A percentile compares a stretch with the other conserved stretches of the same genome.
phyloP scores from a whole-genome alignment of 805 yeast species.

The Starmerella cellae region DNA sequence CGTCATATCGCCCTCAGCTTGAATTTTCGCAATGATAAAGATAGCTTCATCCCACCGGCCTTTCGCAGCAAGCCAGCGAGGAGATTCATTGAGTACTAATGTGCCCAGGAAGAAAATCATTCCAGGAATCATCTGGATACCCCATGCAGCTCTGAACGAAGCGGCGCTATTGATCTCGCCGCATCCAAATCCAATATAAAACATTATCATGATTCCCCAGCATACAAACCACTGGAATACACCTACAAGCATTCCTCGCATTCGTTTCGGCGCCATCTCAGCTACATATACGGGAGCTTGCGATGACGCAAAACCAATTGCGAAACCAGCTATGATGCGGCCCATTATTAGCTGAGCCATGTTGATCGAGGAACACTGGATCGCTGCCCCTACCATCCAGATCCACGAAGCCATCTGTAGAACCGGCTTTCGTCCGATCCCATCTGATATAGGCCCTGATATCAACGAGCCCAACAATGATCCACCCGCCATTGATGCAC shows the following conservation, averaged over 20 bases:
- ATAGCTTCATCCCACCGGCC: constrained; percentile 38
- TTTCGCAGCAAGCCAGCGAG: constrained; percentile 36
- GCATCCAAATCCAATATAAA: constrained; percentile 41
- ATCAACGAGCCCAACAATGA: constrained; percentile 55
- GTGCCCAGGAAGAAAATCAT: constrained; percentile 35
- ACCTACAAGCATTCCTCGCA: constrained; percentile 51
- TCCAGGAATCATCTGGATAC: constrained; percentile 43
- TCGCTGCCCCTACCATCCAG: constrained; percentile 51
- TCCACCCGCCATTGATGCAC: constrained; percentile 67
- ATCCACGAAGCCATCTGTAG: constrained; percentile 41
- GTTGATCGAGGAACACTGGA: constrained; percentile 37
- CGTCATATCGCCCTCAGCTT: constrained; percentile 25
- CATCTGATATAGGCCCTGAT: constrained; percentile 40
- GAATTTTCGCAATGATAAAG: constrained; percentile 25
- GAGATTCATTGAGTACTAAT: constrained; percentile 30
- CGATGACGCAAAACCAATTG: constrained; percentile 53
- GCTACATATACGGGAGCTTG: constrained; percentile 56
- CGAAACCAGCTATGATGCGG: constrained; percentile 48
- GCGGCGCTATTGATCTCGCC: constrained; percentile 27
- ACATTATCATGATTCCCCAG: constrained; percentile 51
- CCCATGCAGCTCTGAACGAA: constrained; percentile 55
- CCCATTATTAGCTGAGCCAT: constrained; percentile 39
- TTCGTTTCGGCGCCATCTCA: constrained; percentile 47
- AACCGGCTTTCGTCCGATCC: constrained; percentile 42
- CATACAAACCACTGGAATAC: constrained; percentile 51